Evolutionary conservation across 2,329 filamentous ascomycete species (phyloP), one percentile per base, ranked within the genome.

Genomic region (Cryoendolithus antarcticus): DNA sequence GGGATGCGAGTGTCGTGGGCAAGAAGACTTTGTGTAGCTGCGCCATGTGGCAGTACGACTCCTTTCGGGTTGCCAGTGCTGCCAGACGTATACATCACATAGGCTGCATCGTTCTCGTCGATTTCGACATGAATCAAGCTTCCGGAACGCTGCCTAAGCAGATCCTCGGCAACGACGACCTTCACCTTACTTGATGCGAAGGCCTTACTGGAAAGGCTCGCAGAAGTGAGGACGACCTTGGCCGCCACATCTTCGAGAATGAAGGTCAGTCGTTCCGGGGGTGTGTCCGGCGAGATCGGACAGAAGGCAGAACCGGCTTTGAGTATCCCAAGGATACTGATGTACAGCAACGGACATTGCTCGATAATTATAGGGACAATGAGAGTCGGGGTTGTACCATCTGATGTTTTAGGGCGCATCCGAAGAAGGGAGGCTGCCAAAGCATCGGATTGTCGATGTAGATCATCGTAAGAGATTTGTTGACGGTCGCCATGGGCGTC

Each of bases 231-330:
- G 21, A 93, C 62, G 1, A 93, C 56, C 6, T 62, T 64, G 5
- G 86, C 84, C 8, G 69, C 66, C 30, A 93, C 74, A 65, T 95
- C 86, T n/a, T 73, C 58, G 10, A 88, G 61, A 36, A 94, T 88
- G 56, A 93, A 94, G 37, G 70, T 74, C 32, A 93, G 69, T 35
- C 88, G 72, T 38, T 93, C 85, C 3, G 67, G 59, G 0, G 88
- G 88, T 0, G 80, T 75, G 59, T 93, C 86, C 35, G 83, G 69
- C 44, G 81, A 81, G 40, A 95, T 64, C 0, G 88, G 86, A 48
- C 86, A 94, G 51, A 94, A 94, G 0, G 85, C 85, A 29, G 74
- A 83, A 5, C 88, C 88, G 9, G 78, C 77, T 58, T 88, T 86
- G 34, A 94, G 66, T 38, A 89, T 74, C 3, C 80, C 86, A 33